Conservation (phyloP, 208 protist species). For the Wallacemonas sp. region DNA sequence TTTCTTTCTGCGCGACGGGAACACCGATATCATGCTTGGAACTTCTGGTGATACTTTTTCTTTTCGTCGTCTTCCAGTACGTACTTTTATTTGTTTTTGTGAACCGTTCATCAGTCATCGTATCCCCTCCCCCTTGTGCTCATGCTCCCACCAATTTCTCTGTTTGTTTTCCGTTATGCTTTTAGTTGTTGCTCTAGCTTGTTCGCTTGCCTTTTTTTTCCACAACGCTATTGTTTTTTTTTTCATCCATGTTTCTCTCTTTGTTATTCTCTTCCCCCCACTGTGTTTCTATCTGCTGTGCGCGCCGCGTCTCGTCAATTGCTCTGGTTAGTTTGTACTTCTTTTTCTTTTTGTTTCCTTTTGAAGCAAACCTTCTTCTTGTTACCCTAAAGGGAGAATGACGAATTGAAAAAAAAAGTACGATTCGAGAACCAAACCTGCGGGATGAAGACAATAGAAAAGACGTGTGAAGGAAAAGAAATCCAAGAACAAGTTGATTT, state of each 20-base stretch:
- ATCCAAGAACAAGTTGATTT: no score
- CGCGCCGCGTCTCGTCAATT: background rate
- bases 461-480: no score
- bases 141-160: background rate
- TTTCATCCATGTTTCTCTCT: constrained; percentile 1
- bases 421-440: no score
- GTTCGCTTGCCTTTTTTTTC: constrained; percentile 2
- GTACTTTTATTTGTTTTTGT: background rate
- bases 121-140: background rate
- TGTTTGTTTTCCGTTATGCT: constrained; percentile 9
- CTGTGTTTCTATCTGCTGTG: background rate
- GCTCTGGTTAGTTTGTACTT: background rate
- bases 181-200: constrained; percentile 1
- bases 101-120: background rate
- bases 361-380: constrained; percentile 4
- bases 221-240: constrained; percentile 2
- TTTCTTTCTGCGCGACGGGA: no score
- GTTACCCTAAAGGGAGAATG: background rate
- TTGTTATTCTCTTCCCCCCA: constrained; percentile 9
- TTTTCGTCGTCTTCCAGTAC: background rate
- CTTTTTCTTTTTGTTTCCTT: background rate
- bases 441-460: no score
- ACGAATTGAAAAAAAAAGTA: no score
- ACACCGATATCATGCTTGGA: no score
- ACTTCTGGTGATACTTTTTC: no score